phyloP scores from a whole-genome alignment of 495 filamentous ascomycete genomes.

The Podospora didyma region DNA sequence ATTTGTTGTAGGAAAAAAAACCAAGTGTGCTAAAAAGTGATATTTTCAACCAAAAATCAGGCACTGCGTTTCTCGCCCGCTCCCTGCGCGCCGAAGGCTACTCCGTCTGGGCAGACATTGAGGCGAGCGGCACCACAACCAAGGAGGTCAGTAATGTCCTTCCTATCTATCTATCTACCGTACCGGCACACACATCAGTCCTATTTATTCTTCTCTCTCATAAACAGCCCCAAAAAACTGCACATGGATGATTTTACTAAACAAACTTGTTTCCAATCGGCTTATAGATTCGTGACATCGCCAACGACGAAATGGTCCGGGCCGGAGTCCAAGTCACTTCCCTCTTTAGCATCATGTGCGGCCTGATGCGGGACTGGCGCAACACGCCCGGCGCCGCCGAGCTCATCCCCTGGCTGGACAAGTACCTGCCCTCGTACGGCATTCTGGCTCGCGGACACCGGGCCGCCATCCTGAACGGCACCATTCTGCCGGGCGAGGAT shows the following conservation, averaged over 20 bases:
- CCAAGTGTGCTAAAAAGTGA: too few relatives aligned
- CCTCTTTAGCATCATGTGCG: constrained; percentile 63
- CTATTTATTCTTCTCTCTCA: too few relatives aligned
- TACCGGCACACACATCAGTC: background rate
- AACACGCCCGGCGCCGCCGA: constrained; percentile 59
- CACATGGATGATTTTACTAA: too few relatives aligned
- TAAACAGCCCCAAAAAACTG: too few relatives aligned
- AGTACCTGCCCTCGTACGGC: constrained; percentile 45
- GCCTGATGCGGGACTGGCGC: constrained; percentile 79
- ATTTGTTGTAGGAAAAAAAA: too few relatives aligned
- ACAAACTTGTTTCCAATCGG: constrained; percentile 20
- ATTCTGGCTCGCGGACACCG: constrained; percentile 29
- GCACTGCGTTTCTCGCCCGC: constrained; percentile 67
- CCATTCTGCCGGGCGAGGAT: constrained; percentile 43
- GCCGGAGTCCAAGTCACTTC: constrained; percentile 65
- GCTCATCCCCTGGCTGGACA: constrained; percentile 63
- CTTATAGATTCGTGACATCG: constrained; percentile 38
- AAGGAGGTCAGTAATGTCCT: constrained; percentile 35
- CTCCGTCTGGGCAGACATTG: constrained; percentile 72
- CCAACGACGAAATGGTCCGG: constrained; percentile 61
- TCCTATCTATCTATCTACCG: too few relatives aligned
- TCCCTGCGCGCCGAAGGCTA: constrained; percentile 69
- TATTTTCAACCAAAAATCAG: background rate
- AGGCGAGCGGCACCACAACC: constrained; percentile 58
- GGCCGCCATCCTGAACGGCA: constrained; percentile 40